A percentile compares a stretch with the other conserved stretches of the same genome.
These are phyloP conservation scores for Pyracantha coccinea DNA, from an alignment of 331 rosid species.

Conservation along the genomic window DNA sequence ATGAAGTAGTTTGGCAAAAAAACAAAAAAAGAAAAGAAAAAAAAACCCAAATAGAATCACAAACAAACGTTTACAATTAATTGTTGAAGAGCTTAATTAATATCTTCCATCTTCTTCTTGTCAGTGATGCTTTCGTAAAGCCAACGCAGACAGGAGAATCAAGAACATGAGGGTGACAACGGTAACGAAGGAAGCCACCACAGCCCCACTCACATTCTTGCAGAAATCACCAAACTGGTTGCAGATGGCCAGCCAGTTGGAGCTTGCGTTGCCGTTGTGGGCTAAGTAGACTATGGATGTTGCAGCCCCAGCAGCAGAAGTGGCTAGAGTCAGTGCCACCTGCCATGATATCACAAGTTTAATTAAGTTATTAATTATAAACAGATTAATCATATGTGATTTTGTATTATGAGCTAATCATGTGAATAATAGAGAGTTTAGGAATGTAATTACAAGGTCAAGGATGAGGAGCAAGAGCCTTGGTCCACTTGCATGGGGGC, in stretches of 20 bases:
- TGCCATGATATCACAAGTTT: neutral
- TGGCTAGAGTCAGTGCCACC: constrained; percentile 58
- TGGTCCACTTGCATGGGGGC: constrained; percentile 54
- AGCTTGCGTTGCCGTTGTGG: constrained; percentile 57
- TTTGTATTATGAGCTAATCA: too few species aligned
- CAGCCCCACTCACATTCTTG: constrained; percentile 51
- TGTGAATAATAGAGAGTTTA: neutral
- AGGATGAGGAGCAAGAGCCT: constrained; percentile 56
- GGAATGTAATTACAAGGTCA: constrained; percentile 45
- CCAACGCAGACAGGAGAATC: constrained; percentile 47
- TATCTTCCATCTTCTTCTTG: neutral
- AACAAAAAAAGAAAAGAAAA: neutral
- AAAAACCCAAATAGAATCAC: neutral
- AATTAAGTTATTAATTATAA: neutral
- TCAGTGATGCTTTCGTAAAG: constrained; percentile 33
- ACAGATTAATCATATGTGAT: too few species aligned
- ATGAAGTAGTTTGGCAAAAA: neutral
- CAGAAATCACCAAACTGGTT: constrained; percentile 74
- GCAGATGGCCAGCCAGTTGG: constrained; percentile 84
- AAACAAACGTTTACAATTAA: neutral
- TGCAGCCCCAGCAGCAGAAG: constrained; percentile 55
- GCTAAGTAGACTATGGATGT: constrained; percentile 75
- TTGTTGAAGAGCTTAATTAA: neutral
- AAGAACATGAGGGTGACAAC: constrained; percentile 36
- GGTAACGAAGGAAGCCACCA: constrained; percentile 47